Base-by-base conservation (phyloP, 73 alveolate genomes). In the Tetrahymena elliotti region DNA sequence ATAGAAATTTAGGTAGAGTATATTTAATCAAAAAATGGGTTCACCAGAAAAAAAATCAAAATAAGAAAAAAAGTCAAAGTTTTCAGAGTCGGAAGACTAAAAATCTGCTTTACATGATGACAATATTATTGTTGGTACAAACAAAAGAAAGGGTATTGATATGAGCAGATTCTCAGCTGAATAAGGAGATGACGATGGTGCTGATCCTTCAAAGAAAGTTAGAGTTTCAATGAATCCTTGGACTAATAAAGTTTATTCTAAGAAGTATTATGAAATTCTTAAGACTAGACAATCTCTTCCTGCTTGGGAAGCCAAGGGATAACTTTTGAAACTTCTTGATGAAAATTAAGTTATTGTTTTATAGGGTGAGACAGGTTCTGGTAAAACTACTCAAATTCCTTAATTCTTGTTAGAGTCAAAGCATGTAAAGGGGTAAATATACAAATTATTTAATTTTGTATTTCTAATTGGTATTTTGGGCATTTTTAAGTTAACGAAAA, bases 361-460 rank as follows among this genome's bases (percentile, higher is more conserved):
- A 22, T 98, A 98, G 96, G 99, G 99, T 88, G 99, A 99, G 93
- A 99, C 99, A 6, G 99, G 99, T 93, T 95, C 99, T 68, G 99
- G 99, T 18, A 99, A 99, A 95, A 98, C 99, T 11, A 99, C 99
- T n/a, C 99, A 99, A 97, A 97, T 98, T 47, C 99, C 99, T 34
- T 98, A 99, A 96, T 99, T 98, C 98, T 92, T 99, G 68, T 96
- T 98, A 93, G 98, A 96, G 92, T 96, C 97, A 68, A 68, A 68
- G 88, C 88, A 68, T 68, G 38, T 68, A 0, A 68, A 68, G n/a
- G 88, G 84, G 99, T 97, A 37, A 94, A 94, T 83, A 96, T 95
- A 33, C 95, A 97, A 41, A 98, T 96, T 20, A 37, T 52, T 52
- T 33, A 9, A 36, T 35, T 22, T 93, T 93, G 16, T 35, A 10